Percentiles rank a stretch among this genome's conserved stretches.
Conservation (phyloP, 1,139 yeast species). For the Saccharomycopsis hybrid region DNA sequence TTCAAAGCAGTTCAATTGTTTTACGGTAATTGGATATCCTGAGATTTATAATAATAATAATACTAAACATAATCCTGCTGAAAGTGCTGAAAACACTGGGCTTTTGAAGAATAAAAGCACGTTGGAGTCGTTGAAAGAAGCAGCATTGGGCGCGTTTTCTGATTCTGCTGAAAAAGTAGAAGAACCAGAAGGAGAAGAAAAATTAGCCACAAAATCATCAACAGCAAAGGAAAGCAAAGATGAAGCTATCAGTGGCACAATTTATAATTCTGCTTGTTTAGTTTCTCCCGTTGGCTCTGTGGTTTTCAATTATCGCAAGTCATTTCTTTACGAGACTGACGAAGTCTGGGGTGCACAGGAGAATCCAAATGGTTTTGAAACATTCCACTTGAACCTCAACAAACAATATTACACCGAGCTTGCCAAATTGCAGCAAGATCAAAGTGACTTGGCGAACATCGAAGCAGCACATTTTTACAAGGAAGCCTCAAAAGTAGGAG, state of each 20-base stretch:
- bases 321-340: constrained; percentile 75
- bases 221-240: too few relatives aligned
- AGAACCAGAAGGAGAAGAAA: too few relatives aligned
- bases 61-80: too few relatives aligned
- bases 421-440: not conserved
- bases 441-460: not conserved
- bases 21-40: constrained; percentile 80
- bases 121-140: not conserved
- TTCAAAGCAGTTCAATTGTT: constrained; percentile 48
- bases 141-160: not conserved
- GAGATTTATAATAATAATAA: constrained; percentile 34
- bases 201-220: too few relatives aligned
- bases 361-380: constrained; percentile 50
- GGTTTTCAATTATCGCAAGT: constrained; percentile 66
- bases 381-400: constrained; percentile 35
- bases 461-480: too few relatives aligned
- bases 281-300: constrained; percentile 53
- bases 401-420: constrained; percentile 27
- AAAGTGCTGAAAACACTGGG: too few relatives aligned
- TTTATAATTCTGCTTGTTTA: constrained; percentile 70
- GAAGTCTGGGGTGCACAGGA: constrained; percentile 76
- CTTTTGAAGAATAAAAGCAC: too few relatives aligned
- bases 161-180: not conserved
- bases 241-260: constrained; percentile 27
- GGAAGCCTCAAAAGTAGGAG: too few relatives aligned